Percentiles rank a stretch among this genome's conserved stretches.
These are phyloP conservation scores for Sporothrix pseudoabietina DNA, from an alignment of 2,329 filamentous ascomycete genomes.

Conservation along the genomic window DNA sequence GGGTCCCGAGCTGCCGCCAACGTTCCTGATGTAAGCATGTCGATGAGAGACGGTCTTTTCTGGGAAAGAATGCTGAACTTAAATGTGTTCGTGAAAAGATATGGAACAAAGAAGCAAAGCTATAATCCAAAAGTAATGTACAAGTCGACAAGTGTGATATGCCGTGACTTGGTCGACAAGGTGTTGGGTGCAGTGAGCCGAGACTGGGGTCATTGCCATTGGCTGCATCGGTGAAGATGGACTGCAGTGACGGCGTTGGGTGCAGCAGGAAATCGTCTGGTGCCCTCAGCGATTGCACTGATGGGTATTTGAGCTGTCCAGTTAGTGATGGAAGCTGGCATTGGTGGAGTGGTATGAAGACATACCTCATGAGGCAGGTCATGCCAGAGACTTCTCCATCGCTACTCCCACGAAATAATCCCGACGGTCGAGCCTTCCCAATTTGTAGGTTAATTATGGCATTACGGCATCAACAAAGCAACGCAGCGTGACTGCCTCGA, in stretches of 20 bases:
- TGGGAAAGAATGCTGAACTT: neutral
- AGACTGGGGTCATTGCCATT: slow-evolving; percentile 40
- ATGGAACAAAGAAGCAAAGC: neutral
- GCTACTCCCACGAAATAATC: too few relatives aligned
- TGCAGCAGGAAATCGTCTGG: slow-evolving; percentile 44
- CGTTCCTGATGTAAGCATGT: slow-evolving; percentile 28
- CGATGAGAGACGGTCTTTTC: neutral
- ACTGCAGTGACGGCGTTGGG: slow-evolving; percentile 50
- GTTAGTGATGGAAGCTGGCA: neutral
- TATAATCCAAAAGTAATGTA: neutral
- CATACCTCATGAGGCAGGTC: slow-evolving; percentile 1
- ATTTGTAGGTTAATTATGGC: too few relatives aligned
- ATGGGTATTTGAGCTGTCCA: slow-evolving; percentile 1
- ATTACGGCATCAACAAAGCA: too few relatives aligned
- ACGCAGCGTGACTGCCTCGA: too few relatives aligned
- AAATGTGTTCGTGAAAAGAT: neutral
- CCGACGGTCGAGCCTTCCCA: too few relatives aligned
- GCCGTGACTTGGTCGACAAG: slow-evolving; percentile 67
- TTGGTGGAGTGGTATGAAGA: neutral
- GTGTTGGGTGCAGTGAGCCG: slow-evolving; percentile 63
- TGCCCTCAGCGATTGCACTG: neutral
- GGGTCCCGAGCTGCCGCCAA: slow-evolving; percentile 41
- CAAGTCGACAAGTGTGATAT: neutral
- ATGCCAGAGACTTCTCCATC: neutral
- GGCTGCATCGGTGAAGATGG: neutral